Evolutionary conservation across 2,329 filamentous ascomycete genomes (phyloP).

Genomic region (Colletotrichum scovillei): DNA sequence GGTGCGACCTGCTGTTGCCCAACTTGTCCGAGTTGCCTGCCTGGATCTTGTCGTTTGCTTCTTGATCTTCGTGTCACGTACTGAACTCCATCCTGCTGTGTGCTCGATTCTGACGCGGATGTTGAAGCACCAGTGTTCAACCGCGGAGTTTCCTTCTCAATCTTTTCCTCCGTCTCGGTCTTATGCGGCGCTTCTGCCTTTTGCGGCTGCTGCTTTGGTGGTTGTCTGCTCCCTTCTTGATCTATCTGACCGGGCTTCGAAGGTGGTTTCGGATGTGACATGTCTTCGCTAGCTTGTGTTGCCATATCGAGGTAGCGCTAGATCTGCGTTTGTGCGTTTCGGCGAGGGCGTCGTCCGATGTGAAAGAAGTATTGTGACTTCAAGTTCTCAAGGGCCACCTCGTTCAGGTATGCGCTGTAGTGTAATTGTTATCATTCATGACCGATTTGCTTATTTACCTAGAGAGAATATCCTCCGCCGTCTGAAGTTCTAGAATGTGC

Average conservation of each 20-base stretch:
- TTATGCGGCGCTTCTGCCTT: not conserved
- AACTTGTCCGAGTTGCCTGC: too few relatives aligned
- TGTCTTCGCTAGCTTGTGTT: not conserved
- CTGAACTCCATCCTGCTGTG: not conserved
- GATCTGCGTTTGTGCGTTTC: not conserved
- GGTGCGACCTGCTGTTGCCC: conserved; percentile 11
- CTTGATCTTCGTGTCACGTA: not conserved
- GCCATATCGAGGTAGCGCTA: not conserved
- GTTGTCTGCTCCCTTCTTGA: not conserved
- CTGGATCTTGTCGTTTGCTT: not conserved
- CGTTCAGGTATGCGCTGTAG: not conserved
- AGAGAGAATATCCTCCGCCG: not conserved
- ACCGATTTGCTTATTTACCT: not conserved
- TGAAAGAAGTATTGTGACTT: not conserved
- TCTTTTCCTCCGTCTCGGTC: conserved; percentile 6
- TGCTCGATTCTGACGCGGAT: not conserved
- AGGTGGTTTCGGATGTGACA: not conserved
- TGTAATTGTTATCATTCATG: not conserved
- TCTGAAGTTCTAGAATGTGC: conserved; percentile 5
- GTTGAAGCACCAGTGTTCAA: not conserved
- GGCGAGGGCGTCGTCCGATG: not conserved
- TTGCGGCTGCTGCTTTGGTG: not conserved
- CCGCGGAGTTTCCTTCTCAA: not conserved
- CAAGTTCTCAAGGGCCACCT: not conserved
- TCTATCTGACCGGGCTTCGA: not conserved